These are phyloP conservation scores for Malassezia globosa DNA, from an alignment of 1,284 basidiomycete genomes.

Conservation along the genomic window DNA sequence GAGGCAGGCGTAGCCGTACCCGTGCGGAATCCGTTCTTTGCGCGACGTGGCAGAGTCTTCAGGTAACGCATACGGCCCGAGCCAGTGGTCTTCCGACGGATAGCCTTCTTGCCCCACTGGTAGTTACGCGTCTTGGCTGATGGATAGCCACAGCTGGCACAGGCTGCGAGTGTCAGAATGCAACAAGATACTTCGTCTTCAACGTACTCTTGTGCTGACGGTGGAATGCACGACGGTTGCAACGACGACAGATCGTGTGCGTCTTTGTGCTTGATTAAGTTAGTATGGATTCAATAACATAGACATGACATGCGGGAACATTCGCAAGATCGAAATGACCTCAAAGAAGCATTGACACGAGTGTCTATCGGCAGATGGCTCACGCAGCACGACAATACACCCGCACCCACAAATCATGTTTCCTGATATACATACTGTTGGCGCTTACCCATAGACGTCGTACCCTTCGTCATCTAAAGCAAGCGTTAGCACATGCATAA, in stretches of 20 bases:
- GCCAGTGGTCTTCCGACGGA: constrained; percentile 95
- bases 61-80: constrained; percentile 92
- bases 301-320: neutral
- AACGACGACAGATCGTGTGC: constrained; percentile 72
- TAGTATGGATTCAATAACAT: constrained; percentile 1
- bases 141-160: constrained; percentile 91
- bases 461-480: constrained; percentile 45
- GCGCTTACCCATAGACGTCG: constrained; percentile 47
- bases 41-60: constrained; percentile 53
- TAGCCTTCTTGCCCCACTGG: constrained; percentile 97
- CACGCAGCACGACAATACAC: neutral
- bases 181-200: too few relatives aligned
- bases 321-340: neutral
- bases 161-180: constrained; percentile 53
- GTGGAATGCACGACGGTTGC: constrained; percentile 85
- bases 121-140: constrained; percentile 87
- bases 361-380: too few relatives aligned
- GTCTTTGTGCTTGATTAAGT: constrained; percentile 79
- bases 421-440: constrained; percentile 36
- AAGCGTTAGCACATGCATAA: constrained; percentile 8
- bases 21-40: constrained; percentile 76
- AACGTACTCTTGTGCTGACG: constrained; percentile 75
- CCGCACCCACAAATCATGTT: too few relatives aligned
- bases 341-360: too few relatives aligned
- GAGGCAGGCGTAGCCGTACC: constrained; percentile 25